Conservation (phyloP, 148 eudicot genomes). For the Camellia lanceoleosa region DNA sequence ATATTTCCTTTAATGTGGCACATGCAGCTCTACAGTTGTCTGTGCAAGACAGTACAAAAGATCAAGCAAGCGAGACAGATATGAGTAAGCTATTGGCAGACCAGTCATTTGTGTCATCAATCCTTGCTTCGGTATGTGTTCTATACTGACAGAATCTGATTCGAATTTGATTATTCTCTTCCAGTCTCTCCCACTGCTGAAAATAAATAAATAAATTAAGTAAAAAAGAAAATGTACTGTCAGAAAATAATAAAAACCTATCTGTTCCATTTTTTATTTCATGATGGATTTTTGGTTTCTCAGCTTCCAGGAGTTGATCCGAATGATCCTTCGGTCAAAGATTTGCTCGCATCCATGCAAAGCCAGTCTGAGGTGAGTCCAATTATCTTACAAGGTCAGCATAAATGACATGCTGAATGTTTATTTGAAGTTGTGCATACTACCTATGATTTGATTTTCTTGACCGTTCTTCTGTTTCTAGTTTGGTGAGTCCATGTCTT, state of each 20-base stretch:
- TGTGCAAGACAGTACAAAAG: constrained; percentile 59
- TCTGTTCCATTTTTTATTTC: background rate
- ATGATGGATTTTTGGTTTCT: constrained; percentile 3
- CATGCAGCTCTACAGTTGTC: constrained; percentile 89
- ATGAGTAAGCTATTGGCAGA: constrained; percentile 74
- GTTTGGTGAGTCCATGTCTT: background rate
- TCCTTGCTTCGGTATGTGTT: constrained; percentile 72
- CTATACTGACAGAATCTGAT: background rate
- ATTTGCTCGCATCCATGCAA: constrained; percentile 89
- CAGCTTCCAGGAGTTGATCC: constrained; percentile 99
- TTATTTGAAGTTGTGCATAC: background rate
- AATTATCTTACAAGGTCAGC: background rate
- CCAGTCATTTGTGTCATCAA: constrained; percentile 77
- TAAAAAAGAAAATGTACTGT: background rate
- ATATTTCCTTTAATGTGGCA: constrained; percentile 8
- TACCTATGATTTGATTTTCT: background rate
- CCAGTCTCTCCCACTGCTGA: too few relatives aligned
- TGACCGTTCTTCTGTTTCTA: background rate
- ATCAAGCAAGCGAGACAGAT: constrained; percentile 62
- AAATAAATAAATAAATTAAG: background rate
- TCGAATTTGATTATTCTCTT: background rate
- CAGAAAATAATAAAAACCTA: background rate
- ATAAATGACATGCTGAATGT: background rate
- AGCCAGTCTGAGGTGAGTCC: constrained; percentile 70
- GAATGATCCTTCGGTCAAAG: constrained; percentile 86